Evolutionary conservation across 73 alveolate genomes (phyloP), one percentile per base, ranked within the genome.

Genomic region (Blepharisma stoltei): DNA sequence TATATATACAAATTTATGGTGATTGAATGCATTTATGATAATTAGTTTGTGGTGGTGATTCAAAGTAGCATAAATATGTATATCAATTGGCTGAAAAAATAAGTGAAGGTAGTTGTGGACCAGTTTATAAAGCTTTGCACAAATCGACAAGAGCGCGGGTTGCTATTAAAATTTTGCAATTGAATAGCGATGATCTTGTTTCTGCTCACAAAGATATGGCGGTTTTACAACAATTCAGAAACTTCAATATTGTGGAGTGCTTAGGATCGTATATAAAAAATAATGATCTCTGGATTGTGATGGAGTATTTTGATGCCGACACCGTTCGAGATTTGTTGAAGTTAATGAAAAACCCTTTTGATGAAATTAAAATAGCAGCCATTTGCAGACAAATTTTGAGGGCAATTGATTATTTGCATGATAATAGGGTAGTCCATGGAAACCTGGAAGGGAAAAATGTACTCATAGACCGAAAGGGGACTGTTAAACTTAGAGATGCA

Each of bases 281-380:
- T 76, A 92, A 90, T 20, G 93, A 92, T 69, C 89, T 96, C 32
- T 96, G 99, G 99, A 87, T 96, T 9, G 86, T 96, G 32, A 86
- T 96, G 77, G 99, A 96, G 82, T 32, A 32, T 32, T 32, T 1
- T 32, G 41, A 32, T 32, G 41, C 41, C 41, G 0, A 1, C 3
- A 1, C 41, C 5, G 41, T 32, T 32, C 41, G 3, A 1, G 41
- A 32, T 32, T 32, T 32, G 41, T 3, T 32, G 0, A 32, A 32
- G 41, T 92, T 85, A 27, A 66, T 18, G 71, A 67, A 14, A 14
- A n/a, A 47, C 14, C 55, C 20, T 20, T 71, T 69, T 9, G 21
- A 54, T 7, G 88, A 79, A 0, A 6, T 73, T 0, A 47, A 18
- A 7, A 76, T 85, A 11, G 65, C 82, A 32, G 82, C 53, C 70